phyloP scores from a whole-genome alignment of 2,329 filamentous ascomycete species.

The Penicillium sp. region DNA sequence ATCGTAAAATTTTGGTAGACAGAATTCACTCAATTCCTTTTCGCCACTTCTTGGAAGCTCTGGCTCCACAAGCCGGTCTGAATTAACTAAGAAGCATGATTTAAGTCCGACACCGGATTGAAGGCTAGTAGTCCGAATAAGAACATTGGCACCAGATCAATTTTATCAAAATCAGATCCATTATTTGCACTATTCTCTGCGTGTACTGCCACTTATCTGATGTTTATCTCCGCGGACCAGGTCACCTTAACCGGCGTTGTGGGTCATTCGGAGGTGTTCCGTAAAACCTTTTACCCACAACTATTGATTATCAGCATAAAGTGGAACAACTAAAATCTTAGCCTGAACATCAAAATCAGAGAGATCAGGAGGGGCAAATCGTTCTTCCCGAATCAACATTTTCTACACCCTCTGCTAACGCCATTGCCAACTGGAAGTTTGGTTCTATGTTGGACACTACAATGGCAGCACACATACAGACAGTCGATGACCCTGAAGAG shows the following conservation, averaged over 20 bases:
- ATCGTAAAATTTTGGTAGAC: no score
- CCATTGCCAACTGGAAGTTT: not conserved
- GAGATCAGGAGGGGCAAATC: not conserved
- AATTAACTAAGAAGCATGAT: no score
- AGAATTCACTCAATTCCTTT: no score
- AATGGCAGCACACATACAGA: not conserved
- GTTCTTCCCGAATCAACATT: not conserved
- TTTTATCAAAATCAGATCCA: not conserved
- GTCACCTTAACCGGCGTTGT: not conserved
- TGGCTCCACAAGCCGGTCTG: no score
- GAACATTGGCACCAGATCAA: not conserved
- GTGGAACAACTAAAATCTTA: not conserved
- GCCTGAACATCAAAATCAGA: not conserved
- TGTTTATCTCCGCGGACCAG: constrained; percentile 13
- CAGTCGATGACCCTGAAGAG: not conserved
- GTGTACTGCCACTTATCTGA: not conserved
- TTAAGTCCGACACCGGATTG: no score
- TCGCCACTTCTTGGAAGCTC: no score
- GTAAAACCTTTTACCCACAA: constrained; percentile 7
- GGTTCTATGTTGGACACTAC: not conserved
- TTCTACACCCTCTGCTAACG: not conserved
- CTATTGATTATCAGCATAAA: not conserved
- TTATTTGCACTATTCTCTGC: not conserved
- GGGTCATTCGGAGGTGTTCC: constrained; percentile 2
- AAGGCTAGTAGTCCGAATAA: not conserved